Base-by-base conservation (phyloP, 805 yeast genomes). In the Kazachstania kunashirensis region DNA sequence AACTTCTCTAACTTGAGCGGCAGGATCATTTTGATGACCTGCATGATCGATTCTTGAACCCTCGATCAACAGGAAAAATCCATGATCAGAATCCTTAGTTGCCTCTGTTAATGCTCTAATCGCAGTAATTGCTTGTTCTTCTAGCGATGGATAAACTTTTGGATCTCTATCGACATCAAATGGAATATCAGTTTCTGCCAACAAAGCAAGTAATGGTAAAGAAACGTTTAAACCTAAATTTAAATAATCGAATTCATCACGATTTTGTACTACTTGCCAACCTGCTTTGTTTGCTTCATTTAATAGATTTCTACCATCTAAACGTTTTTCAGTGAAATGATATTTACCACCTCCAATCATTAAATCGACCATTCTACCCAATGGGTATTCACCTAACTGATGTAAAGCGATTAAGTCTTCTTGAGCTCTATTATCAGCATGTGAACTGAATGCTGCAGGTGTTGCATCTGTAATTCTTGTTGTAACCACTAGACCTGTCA, bases 21-120 rank as follows among this genome's bases (percentile, higher is more conserved):
- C 89, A 9, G 96, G 89, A 57, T 88, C 96, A 53, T 88, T 86
- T 49, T 73, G 78, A 62, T 88, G 96, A 30, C 96, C 96, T 5
- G 95, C 95, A 55, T 86, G 96, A 61, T 88, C 96, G 50, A 88
- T 86, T 58, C 96, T 72, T 5, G 95, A 83, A 14, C 96, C 96
- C 65, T 88, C 96, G 36, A 88, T 75, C 58, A 88, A 57, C 40
- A 88, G 59, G 64, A 88, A 86, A 59, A 88, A 86, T 0, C 96
- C 96, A 46, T 80, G 61, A 14, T 84, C 92, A 2, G 83, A 71
- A 46, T 84, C 70, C 44, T 70, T 61, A 1, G 94, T 71, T 16
- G 88, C 88, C 39, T 72, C 64, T 2, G 71, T 62, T 45, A 86
- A 67, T 0, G 85, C 77, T 25, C 67, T 73, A 47, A 86, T 62